Percentiles rank a stretch among this genome's conserved stretches.
Evolutionary conservation across 208 protist species (phyloP).

Genomic region (Spongospora subterranea): DNA sequence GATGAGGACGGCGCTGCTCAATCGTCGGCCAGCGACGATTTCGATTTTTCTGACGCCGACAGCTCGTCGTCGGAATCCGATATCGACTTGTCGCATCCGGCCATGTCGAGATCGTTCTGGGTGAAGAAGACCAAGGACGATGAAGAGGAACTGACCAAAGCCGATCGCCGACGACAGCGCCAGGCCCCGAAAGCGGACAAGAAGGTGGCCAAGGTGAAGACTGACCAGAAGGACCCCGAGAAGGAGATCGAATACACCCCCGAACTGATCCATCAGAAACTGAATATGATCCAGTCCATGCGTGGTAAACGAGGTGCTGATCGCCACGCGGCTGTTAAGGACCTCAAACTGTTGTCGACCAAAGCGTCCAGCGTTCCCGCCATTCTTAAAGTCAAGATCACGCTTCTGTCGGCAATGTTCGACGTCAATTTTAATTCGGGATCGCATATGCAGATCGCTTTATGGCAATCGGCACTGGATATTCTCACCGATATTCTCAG

Average conservation of each 20-base stretch:
- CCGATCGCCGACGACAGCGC: neutral
- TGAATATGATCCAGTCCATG: slow-evolving; percentile 50
- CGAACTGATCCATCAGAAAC: slow-evolving; percentile 43
- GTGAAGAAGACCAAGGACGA: slow-evolving; percentile 62
- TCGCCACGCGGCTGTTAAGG: slow-evolving; percentile 46
- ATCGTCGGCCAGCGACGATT: neutral
- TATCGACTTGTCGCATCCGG: slow-evolving; percentile 22
- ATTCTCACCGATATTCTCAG: slow-evolving; percentile 50
- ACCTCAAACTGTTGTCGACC: slow-evolving; percentile 63
- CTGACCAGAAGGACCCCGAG: neutral
- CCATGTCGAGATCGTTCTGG: slow-evolving; percentile 2
- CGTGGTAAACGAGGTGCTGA: slow-evolving; percentile 61
- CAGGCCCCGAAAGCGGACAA: neutral
- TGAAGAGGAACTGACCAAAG: slow-evolving; percentile 57
- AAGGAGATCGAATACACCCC: slow-evolving; percentile 35
- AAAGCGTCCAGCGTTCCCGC: slow-evolving; percentile 26
- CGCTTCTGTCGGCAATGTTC: slow-evolving; percentile 67
- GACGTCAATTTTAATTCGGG: slow-evolving; percentile 62
- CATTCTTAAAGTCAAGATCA: slow-evolving; percentile 65
- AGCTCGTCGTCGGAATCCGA: neutral
- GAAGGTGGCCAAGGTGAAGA: slow-evolving; percentile 32
- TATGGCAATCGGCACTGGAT: slow-evolving; percentile 59
- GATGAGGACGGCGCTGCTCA: neutral
- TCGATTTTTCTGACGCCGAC: neutral
- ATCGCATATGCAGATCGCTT: slow-evolving; percentile 59